A percentile compares a stretch with the other conserved stretches of the same genome.
Evolutionary conservation across 805 yeast species (phyloP).

Genomic region (Wickerhamomyces silvicola): DNA sequence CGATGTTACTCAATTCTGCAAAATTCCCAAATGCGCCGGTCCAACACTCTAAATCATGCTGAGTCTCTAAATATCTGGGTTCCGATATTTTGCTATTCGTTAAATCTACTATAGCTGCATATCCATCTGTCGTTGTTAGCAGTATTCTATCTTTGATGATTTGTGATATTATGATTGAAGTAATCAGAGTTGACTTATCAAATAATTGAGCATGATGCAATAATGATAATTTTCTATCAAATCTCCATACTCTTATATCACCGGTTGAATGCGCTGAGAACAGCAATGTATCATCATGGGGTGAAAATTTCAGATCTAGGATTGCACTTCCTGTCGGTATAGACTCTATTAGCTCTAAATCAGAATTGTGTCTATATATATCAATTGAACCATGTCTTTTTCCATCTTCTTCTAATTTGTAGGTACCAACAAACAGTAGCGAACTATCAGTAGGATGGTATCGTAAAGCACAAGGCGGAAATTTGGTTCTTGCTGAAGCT

Average conservation of each 20-base stretch:
- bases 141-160: conserved; percentile 30
- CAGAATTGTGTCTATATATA: conserved; percentile 22
- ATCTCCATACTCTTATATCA: conserved; percentile 56
- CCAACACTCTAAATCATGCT: conserved; percentile 84
- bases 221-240: conserved; percentile 10
- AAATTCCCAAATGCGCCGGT: conserved; percentile 63
- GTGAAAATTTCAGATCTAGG: conserved; percentile 67
- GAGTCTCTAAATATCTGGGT: conserved; percentile 17
- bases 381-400: conserved; percentile 60
- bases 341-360: conserved; percentile 20
- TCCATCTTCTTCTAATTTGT: conserved; percentile 60
- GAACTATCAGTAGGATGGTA: conserved; percentile 45
- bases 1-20: conserved; percentile 45
- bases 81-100: conserved; percentile 20
- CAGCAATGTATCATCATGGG: conserved; percentile 41
- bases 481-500: conserved; percentile 39
- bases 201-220: conserved; percentile 37
- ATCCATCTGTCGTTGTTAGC: conserved; percentile 68
- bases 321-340: conserved; percentile 52
- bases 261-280: conserved; percentile 82
- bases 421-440: conserved; percentile 68
- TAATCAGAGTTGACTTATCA: conserved; percentile 45
- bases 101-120: conserved; percentile 37
- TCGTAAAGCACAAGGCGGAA: conserved; percentile 83
- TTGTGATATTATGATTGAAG: conserved; percentile 59